Evolutionary conservation across 306 rosid genomes (phyloP).

Genomic region (Rosa rugosa): DNA sequence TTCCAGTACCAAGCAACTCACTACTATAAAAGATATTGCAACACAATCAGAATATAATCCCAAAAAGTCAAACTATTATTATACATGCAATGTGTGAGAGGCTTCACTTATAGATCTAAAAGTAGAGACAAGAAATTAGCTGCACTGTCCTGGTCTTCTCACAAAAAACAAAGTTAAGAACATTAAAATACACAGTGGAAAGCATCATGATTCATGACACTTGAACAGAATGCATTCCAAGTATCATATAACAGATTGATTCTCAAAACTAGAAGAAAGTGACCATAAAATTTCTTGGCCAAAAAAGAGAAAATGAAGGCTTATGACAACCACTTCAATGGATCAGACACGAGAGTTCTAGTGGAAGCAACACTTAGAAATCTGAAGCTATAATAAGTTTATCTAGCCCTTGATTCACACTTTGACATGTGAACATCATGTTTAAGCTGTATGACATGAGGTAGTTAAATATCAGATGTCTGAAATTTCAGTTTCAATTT

Average conservation of each 20-base stretch:
- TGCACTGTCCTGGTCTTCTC: not conserved
- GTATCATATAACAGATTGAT: not conserved
- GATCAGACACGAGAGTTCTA: not conserved
- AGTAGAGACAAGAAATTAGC: not conserved
- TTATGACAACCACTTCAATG: not conserved
- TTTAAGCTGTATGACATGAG: not conserved
- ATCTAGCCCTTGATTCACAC: not conserved
- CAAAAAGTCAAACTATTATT: not conserved
- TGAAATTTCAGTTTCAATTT: no score
- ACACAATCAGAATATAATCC: no score
- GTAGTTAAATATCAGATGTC: no score
- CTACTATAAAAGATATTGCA: not conserved
- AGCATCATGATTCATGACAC: not conserved
- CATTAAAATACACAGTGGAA: not conserved
- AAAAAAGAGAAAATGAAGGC: not conserved
- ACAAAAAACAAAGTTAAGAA: not conserved
- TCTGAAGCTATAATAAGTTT: not conserved
- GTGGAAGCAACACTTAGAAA: not conserved
- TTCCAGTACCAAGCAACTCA: not conserved
- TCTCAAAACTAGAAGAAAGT: no score
- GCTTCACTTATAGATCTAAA: not conserved
- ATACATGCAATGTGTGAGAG: not conserved
- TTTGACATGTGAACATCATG: not conserved
- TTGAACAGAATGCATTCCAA: not conserved
- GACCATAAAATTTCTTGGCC: not conserved